phyloP scores from a whole-genome alignment of 768 basidiomycete species.

The Leucosporidium creatinivorum region DNA sequence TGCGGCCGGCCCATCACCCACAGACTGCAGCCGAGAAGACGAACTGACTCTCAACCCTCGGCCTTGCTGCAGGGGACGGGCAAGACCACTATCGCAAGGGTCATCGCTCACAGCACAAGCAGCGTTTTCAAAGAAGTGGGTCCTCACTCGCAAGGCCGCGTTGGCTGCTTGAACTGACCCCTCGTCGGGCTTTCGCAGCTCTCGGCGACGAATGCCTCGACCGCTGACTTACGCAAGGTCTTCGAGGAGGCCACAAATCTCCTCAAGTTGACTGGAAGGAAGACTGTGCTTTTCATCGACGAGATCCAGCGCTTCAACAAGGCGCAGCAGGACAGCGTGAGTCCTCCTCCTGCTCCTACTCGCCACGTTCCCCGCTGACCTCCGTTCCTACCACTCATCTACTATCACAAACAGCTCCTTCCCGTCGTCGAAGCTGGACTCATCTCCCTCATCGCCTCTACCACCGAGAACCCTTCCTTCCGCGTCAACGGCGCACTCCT shows the following conservation, averaged over 20 bases:
- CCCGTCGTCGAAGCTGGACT: constrained; percentile 72
- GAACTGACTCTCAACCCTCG: no score
- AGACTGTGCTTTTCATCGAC: constrained; percentile 70
- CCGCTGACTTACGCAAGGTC: constrained; percentile 62
- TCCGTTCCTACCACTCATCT: constrained; percentile 42
- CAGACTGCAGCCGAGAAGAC: background rate
- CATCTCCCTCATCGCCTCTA: constrained; percentile 59
- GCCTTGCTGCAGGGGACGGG: constrained; percentile 36
- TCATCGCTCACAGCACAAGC: constrained; percentile 57
- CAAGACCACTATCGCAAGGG: constrained; percentile 49
- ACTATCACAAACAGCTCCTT: constrained; percentile 47
- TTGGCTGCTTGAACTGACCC: background rate
- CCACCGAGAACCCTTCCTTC: constrained; percentile 85
- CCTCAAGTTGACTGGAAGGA: constrained; percentile 57
- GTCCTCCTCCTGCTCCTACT: background rate
- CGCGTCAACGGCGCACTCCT: constrained; percentile 33
- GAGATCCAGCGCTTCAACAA: constrained; percentile 69
- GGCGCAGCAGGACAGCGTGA: constrained; percentile 49
- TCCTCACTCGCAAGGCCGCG: background rate
- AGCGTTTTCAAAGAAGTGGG: constrained; percentile 67
- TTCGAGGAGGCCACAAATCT: constrained; percentile 68
- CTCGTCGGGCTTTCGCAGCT: constrained; percentile 1
- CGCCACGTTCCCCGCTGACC: background rate
- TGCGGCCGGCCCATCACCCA: background rate
- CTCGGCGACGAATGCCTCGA: constrained; percentile 39